Evolutionary conservation across 208 protist genomes (phyloP).

Genomic region (Leishmania turanica): DNA sequence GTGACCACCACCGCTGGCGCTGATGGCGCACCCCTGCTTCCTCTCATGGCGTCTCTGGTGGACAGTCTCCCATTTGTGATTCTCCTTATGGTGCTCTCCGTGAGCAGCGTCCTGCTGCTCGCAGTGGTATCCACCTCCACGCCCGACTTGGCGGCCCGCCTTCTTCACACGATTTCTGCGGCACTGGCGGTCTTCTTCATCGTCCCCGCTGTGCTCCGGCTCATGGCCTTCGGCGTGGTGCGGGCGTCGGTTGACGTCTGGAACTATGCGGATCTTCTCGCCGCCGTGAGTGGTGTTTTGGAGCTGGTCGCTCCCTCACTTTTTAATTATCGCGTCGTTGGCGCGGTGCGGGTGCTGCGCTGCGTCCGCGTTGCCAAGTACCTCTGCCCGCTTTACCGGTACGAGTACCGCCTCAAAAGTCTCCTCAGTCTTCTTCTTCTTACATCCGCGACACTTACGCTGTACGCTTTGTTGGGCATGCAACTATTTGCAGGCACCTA

Average conservation of each 20-base stretch:
- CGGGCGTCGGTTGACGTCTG: conserved; percentile 32
- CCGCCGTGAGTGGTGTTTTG: conserved; percentile 42
- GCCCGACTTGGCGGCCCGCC: not conserved
- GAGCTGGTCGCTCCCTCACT: conserved; percentile 33
- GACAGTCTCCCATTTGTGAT: conserved; percentile 28
- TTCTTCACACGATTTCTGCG: conserved; percentile 32
- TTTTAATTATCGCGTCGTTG: conserved; percentile 30
- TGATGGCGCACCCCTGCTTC: not conserved
- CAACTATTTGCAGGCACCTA: conserved; percentile 47
- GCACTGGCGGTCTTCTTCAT: conserved; percentile 45
- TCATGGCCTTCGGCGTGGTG: conserved; percentile 31
- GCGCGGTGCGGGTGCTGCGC: conserved; percentile 49
- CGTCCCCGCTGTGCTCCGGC: conserved; percentile 37
- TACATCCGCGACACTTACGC: conserved; percentile 20
- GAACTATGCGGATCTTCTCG: conserved; percentile 46
- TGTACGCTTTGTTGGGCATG: conserved; percentile 66
- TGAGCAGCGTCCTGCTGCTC: conserved; percentile 47
- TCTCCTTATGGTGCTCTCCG: conserved; percentile 32
- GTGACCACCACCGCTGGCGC: conserved; percentile 13
- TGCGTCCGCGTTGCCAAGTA: conserved; percentile 35
- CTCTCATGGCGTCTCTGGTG: conserved; percentile 17
- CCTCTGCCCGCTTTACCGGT: conserved; percentile 19
- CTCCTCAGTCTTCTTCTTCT: conserved; percentile 34
- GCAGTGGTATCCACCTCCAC: conserved; percentile 37
- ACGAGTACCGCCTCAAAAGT: conserved; percentile 14